These are phyloP conservation scores for Mucor lusitanicus DNA, from an alignment of 371 early-diverging fungal species.

Conservation along the genomic window DNA sequence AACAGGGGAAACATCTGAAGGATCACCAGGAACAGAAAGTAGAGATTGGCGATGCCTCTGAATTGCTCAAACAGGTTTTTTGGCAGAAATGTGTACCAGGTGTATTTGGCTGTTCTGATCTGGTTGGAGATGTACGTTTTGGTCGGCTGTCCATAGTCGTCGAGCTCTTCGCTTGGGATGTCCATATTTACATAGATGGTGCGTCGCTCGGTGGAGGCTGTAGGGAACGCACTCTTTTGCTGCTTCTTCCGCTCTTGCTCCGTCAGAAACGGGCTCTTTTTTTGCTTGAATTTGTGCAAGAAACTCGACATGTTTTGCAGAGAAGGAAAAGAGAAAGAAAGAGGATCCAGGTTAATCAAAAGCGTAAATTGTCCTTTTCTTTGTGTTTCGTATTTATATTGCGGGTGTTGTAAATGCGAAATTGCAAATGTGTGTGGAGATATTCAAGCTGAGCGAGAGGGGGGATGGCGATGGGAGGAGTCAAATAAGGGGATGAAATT, in stretches of 20 bases:
- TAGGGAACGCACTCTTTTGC: constrained; percentile 38
- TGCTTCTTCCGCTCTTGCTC: constrained; percentile 1
- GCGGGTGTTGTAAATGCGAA: constrained; percentile 1
- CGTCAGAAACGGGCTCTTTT: background rate
- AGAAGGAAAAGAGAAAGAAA: background rate
- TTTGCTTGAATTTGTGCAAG: background rate
- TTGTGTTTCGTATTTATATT: constrained; percentile 7
- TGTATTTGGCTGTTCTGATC: constrained; percentile 86
- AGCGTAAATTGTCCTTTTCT: background rate
- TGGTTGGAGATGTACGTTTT: constrained; percentile 57
- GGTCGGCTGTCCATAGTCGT: constrained; percentile 46
- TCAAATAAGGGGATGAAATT: constrained; percentile 1
- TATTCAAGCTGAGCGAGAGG: background rate
- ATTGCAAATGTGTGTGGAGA: background rate
- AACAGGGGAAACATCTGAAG: constrained; percentile 82
- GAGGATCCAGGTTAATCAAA: background rate
- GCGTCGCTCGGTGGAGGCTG: constrained; percentile 40
- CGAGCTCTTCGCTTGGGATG: constrained; percentile 37
- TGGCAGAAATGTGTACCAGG: constrained; percentile 87
- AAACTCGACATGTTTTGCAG: background rate
- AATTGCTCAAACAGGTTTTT: constrained; percentile 94
- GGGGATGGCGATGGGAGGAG: background rate
- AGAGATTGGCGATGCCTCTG: constrained; percentile 90
- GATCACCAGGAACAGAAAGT: constrained; percentile 88
- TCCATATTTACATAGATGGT: constrained; percentile 52